Percentiles rank a stretch among this genome's conserved stretches.
phyloP scores from a whole-genome alignment of 768 basidiomycete genomes.

The Scleroderma bovista region DNA sequence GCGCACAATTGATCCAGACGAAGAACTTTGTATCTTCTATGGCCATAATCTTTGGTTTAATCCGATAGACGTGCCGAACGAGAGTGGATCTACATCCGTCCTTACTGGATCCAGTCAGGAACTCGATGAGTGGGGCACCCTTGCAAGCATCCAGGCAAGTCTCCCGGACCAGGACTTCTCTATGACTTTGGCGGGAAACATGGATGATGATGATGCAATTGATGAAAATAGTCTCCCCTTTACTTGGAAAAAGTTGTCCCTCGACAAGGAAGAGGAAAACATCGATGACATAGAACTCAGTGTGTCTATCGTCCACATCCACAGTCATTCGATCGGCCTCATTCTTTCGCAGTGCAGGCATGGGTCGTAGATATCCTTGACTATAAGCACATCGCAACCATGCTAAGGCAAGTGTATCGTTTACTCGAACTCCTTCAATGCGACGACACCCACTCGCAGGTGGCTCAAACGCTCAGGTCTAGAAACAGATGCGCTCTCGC shows the following conservation, averaged over 20 bases:
- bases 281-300: slow-evolving; percentile 43
- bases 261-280: slow-evolving; percentile 58
- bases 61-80: slow-evolving; percentile 26
- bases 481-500: slow-evolving; percentile 57
- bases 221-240: slow-evolving; percentile 63
- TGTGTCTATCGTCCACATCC: slow-evolving; percentile 2
- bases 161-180: background rate
- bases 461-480: slow-evolving; percentile 64
- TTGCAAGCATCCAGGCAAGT: slow-evolving; percentile 5
- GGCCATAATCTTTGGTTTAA: slow-evolving; percentile 63
- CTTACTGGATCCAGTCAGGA: background rate
- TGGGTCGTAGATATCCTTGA: slow-evolving; percentile 78
- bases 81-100: background rate
- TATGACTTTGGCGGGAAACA: slow-evolving; percentile 26
- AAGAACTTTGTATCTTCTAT: slow-evolving; percentile 80
- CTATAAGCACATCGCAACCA: slow-evolving; percentile 47
- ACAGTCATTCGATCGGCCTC: slow-evolving; percentile 1
- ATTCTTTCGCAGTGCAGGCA: slow-evolving; percentile 46
- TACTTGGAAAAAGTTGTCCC: slow-evolving; percentile 49
- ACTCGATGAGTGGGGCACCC: slow-evolving; percentile 5
- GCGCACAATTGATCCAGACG: slow-evolving; percentile 47
- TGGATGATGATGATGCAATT: slow-evolving; percentile 44
- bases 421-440: background rate
- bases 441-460: slow-evolving; percentile 30
- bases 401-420: slow-evolving; percentile 50